Base-by-base conservation (phyloP, 805 yeast genomes). In the Barnettozyma sp. region DNA sequence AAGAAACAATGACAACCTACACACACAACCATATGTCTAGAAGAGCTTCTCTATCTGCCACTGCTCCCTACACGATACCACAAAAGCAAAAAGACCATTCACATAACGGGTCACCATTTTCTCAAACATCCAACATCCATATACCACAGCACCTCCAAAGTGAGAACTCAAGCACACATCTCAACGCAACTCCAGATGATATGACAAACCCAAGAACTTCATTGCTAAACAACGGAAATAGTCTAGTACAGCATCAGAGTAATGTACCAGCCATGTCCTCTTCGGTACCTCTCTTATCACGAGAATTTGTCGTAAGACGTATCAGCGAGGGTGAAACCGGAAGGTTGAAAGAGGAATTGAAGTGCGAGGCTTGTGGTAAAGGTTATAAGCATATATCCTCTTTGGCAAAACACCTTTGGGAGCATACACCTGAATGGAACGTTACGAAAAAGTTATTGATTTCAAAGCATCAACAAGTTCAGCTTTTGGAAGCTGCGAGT, bases 371-470 rank as follows among this genome's bases (percentile, higher is more conserved):
- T 4, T 85, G 95, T 50, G 95, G 95, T 4, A 85, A 85, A 58
- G 94, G 92, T 16, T 85, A 85, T 56, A 86, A 84, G 55, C 95
- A 85, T 60, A 81, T 85, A 6, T 78, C 87, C 1, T 79, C 88
- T n/a, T 67, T 84, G 41, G 92, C 94, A 3, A 84, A 84, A 57
- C 94, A 84, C 60, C 60, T 85, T 26, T 85, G 95, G 95, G 95
- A 85, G 54, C 95, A 85, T 56, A 85, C 95, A 0, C 94, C 95
- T 0, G 95, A 86, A 54, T 85, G 95, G 95, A 82, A 77, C 50
- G 79, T 80, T 55, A 86, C 95, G 4, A 80, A 83, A 46, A 82
- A 82, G 55, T 63, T 85, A 36, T 64, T 81, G 24, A 83, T 86
- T 24, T 78, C 55, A 2, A 50, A 50, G 25, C 55, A 50, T 30